These are phyloP conservation scores for Coniella vitis DNA, from an alignment of 2,329 filamentous ascomycete genomes.

Conservation along the genomic window DNA sequence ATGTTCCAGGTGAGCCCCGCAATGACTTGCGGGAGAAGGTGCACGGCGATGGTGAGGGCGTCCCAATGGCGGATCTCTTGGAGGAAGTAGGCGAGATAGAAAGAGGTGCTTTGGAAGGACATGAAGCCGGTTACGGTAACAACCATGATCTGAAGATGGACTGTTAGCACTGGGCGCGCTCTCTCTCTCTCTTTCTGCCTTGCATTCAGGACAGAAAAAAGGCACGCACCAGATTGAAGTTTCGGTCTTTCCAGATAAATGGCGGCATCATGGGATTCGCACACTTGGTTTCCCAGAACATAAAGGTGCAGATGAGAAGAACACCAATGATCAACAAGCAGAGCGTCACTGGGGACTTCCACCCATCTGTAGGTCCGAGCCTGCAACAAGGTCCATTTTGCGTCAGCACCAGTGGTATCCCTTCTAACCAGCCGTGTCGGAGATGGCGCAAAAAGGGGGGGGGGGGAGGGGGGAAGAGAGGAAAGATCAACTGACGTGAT, in stretches of 20 bases:
- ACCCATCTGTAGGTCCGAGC: conserved; percentile 52
- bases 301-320: conserved; percentile 47
- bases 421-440: too few relatives aligned
- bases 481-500: conserved; percentile 45
- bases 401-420: not conserved
- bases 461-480: conserved; percentile 19
- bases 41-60: conserved; percentile 53
- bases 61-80: conserved; percentile 48
- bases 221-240: conserved; percentile 52
- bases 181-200: too few relatives aligned
- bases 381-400: not conserved
- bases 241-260: conserved; percentile 51
- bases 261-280: conserved; percentile 45
- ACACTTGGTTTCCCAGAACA: conserved; percentile 55
- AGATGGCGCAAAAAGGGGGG: too few relatives aligned
- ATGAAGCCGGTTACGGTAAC: conserved; percentile 55
- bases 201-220: not conserved
- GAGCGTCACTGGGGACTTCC: conserved; percentile 56
- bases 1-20: conserved; percentile 57
- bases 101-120: conserved; percentile 52
- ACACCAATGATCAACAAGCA: conserved; percentile 55
- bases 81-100: conserved; percentile 61
- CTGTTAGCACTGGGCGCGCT: too few relatives aligned
- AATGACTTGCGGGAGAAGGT: conserved; percentile 59
- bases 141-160: conserved; percentile 38